phyloP scores from a whole-genome alignment of 495 filamentous ascomycete species.

The Talaromyces wortmannii region DNA sequence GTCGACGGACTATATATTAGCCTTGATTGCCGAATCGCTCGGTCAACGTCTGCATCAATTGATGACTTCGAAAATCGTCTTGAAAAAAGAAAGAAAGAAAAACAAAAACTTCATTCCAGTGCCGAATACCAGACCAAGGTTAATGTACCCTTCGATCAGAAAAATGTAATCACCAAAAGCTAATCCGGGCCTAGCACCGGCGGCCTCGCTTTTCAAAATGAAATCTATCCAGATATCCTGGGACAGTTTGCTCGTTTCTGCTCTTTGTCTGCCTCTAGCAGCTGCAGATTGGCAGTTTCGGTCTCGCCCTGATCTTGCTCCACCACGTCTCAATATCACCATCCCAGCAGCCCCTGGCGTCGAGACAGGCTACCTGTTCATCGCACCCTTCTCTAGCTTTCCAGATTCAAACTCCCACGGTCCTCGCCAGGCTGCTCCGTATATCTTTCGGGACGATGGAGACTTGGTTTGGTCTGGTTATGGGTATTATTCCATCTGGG shows the following conservation, averaged over 20 bases:
- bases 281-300: conserved; percentile 49
- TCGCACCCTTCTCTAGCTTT: conserved; percentile 46
- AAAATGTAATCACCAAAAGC: too few relatives aligned
- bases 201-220: too few relatives aligned
- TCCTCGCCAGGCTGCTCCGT: conserved; percentile 46
- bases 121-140: too few relatives aligned
- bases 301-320: conserved; percentile 48
- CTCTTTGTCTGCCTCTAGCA: conserved; percentile 16
- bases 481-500: conserved; percentile 46
- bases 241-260: neutral
- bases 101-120: too few relatives aligned
- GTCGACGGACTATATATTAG: too few relatives aligned
- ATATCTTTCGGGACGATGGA: conserved; percentile 47
- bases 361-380: conserved; percentile 46
- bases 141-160: too few relatives aligned
- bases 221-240: too few relatives aligned
- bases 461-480: conserved; percentile 52
- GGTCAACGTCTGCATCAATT: too few relatives aligned
- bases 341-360: conserved; percentile 41
- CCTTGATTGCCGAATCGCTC: too few relatives aligned
- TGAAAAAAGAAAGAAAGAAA: too few relatives aligned
- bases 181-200: too few relatives aligned
- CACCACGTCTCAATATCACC: conserved; percentile 49
- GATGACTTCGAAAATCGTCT: too few relatives aligned
- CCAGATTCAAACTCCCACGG: conserved; percentile 40